phyloP scores from a whole-genome alignment of 1,139 yeast species.

The Magnusiomyces paraingens region DNA sequence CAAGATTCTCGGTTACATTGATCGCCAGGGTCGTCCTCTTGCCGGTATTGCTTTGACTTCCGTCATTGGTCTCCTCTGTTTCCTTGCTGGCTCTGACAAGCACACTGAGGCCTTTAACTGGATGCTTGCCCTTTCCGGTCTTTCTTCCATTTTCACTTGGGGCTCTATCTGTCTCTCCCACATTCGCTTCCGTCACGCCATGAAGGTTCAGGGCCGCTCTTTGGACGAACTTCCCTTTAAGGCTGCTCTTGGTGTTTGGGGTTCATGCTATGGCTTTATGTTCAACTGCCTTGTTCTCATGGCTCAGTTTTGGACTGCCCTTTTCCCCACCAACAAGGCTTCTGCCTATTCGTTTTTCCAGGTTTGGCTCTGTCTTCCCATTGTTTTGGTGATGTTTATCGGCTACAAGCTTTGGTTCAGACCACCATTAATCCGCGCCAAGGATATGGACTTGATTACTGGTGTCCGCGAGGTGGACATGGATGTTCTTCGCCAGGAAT shows the following conservation, averaged over 20 bases:
- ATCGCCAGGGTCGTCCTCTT: constrained; percentile 68
- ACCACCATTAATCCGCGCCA: constrained; percentile 36
- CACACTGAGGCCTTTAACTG: constrained; percentile 67
- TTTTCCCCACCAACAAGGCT: constrained; percentile 55
- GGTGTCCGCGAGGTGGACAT: constrained; percentile 52
- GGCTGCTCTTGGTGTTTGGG: constrained; percentile 63
- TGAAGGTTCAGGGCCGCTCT: constrained; percentile 56
- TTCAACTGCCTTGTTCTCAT: constrained; percentile 59
- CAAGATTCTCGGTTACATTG: constrained; percentile 61
- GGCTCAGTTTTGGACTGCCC: constrained; percentile 79
- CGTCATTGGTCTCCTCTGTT: constrained; percentile 60
- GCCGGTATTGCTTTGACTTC: constrained; percentile 56
- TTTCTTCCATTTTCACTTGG: constrained; percentile 79
- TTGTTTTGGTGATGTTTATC: constrained; percentile 43
- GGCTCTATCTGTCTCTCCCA: constrained; percentile 69
- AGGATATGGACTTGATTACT: constrained; percentile 41
- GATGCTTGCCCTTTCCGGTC: constrained; percentile 75
- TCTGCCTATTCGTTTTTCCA: constrained; percentile 43
- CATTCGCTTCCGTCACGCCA: constrained; percentile 71
- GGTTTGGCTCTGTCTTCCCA: constrained; percentile 49
- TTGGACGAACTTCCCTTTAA: constrained; percentile 61
- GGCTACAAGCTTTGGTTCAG: constrained; percentile 46
- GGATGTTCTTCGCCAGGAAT: constrained; percentile 45
- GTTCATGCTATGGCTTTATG: constrained; percentile 60
- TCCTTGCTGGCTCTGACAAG: constrained; percentile 62